A percentile compares a stretch with the other conserved stretches of the same genome.
phyloP scores from a whole-genome alignment of 805 yeast genomes.

The Yarrowia hollandica region DNA sequence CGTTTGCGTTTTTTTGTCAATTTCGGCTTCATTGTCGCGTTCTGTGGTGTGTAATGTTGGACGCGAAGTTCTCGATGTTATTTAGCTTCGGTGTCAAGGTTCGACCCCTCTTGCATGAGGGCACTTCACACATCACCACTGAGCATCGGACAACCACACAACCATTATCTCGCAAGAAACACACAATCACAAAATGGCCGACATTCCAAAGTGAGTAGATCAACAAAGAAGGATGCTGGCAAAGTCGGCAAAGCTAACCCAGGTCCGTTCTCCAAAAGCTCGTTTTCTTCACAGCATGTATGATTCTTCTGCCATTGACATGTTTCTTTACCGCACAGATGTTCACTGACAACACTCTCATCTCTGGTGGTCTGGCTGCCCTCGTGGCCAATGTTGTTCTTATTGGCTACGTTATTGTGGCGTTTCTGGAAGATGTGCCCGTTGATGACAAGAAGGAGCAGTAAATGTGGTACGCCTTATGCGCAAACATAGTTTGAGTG shows the following conservation, averaged over 20 bases:
- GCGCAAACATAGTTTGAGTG: too few relatives aligned
- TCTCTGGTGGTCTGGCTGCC: constrained; percentile 75
- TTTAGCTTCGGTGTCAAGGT: constrained; percentile 6
- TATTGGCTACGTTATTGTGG: constrained; percentile 66
- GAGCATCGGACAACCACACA: background rate
- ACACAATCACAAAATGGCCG: constrained; percentile 9
- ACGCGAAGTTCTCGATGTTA: background rate
- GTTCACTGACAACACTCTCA: constrained; percentile 50
- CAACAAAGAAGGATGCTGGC: background rate
- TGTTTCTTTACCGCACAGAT: constrained; percentile 55
- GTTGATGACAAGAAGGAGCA: constrained; percentile 34
- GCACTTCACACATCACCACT: background rate
- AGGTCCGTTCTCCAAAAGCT: constrained; percentile 49
- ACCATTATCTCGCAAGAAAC: too few relatives aligned
- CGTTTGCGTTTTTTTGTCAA: background rate
- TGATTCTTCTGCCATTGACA: constrained; percentile 62
- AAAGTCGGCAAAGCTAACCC: constrained; percentile 28
- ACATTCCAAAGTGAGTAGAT: constrained; percentile 9
- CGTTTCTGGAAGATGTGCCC: constrained; percentile 59
- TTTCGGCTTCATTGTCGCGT: constrained; percentile 24
- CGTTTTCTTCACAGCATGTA: constrained; percentile 65
- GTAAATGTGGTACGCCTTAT: too few relatives aligned
- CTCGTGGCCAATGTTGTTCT: constrained; percentile 67
- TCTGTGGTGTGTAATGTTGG: background rate
- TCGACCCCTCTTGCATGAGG: background rate